A percentile compares a stretch with the other conserved stretches of the same genome.
These are phyloP conservation scores for Penicillium taxi DNA, from an alignment of 495 filamentous ascomycete genomes.

Conservation along the genomic window DNA sequence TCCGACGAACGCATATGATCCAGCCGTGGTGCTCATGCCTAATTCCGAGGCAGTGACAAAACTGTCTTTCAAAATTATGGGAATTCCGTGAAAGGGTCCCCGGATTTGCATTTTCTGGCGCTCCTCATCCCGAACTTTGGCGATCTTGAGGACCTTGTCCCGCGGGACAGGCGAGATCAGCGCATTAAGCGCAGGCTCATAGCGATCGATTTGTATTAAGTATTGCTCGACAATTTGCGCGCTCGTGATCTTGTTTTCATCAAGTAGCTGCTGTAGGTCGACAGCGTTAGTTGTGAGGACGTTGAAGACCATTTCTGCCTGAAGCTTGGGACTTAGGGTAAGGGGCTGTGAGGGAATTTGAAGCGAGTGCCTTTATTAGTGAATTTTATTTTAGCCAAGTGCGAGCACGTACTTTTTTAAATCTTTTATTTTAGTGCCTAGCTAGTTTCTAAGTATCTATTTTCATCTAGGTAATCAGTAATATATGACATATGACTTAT, in stretches of 20 bases:
- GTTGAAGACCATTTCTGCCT: constrained; percentile 16
- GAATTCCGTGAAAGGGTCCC: constrained; percentile 36
- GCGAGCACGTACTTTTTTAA: too few relatives aligned
- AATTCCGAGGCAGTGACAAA: constrained; percentile 12
- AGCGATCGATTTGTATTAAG: constrained; percentile 37
- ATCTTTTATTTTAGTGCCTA: too few relatives aligned
- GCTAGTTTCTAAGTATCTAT: too few relatives aligned
- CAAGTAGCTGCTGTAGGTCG: constrained; percentile 36
- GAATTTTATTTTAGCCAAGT: too few relatives aligned
- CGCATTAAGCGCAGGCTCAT: constrained; percentile 31
- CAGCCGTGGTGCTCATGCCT: constrained; percentile 24
- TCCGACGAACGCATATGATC: constrained; percentile 27
- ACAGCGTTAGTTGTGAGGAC: constrained; percentile 33
- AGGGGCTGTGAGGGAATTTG: too few relatives aligned
- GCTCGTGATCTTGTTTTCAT: constrained; percentile 30
- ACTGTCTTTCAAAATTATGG: constrained; percentile 30
- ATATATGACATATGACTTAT: too few relatives aligned
- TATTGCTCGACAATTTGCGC: constrained; percentile 40
- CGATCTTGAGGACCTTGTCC: constrained; percentile 20
- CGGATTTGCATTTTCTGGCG: constrained; percentile 20
- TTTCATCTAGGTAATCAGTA: too few relatives aligned
- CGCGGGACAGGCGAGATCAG: constrained; percentile 29
- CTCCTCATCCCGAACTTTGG: constrained; percentile 25
- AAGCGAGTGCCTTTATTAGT: too few relatives aligned
- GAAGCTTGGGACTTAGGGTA: background rate